A percentile compares a stretch with the other conserved stretches of the same genome.
Evolutionary conservation across 805 yeast genomes (phyloP).

Genomic region (Nakazawaea ishiwadae): DNA sequence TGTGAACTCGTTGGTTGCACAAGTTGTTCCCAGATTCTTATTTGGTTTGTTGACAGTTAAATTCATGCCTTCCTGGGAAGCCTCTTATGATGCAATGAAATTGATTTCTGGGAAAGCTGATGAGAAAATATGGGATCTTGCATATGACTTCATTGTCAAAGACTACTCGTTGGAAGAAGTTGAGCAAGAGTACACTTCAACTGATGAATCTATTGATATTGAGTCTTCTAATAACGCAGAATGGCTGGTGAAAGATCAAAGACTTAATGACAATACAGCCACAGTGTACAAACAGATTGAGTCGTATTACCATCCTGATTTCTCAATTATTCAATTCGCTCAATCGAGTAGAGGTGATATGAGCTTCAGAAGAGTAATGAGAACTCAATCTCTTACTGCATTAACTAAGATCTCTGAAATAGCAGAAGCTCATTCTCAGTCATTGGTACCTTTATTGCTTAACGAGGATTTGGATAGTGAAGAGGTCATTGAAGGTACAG

Average conservation of each 20-base stretch:
- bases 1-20: constrained; percentile 20
- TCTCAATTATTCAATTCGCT: constrained; percentile 34
- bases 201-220: constrained; percentile 14
- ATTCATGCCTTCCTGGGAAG: constrained; percentile 85
- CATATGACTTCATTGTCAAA: constrained; percentile 29
- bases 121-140: constrained; percentile 50
- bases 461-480: constrained; percentile 22
- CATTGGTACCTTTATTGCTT: constrained; percentile 55
- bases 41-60: constrained; percentile 71
- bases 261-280: constrained; percentile 38
- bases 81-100: constrained; percentile 58
- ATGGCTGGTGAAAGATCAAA: constrained; percentile 42
- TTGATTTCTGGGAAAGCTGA: constrained; percentile 36
- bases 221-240: too few species aligned
- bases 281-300: constrained; percentile 22
- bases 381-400: constrained; percentile 55
- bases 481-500: constrained; percentile 15
- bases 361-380: constrained; percentile 37
- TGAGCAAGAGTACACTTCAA: constrained; percentile 15
- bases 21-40: constrained; percentile 40
- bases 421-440: constrained; percentile 60
- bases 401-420: constrained; percentile 55
- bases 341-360: constrained; percentile 31
- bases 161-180: constrained; percentile 17
- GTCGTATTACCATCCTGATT: constrained; percentile 28